Evolutionary conservation across 495 filamentous ascomycete genomes (phyloP), one percentile per base, ranked within the genome.

Genomic region (Penicillium herquei): DNA sequence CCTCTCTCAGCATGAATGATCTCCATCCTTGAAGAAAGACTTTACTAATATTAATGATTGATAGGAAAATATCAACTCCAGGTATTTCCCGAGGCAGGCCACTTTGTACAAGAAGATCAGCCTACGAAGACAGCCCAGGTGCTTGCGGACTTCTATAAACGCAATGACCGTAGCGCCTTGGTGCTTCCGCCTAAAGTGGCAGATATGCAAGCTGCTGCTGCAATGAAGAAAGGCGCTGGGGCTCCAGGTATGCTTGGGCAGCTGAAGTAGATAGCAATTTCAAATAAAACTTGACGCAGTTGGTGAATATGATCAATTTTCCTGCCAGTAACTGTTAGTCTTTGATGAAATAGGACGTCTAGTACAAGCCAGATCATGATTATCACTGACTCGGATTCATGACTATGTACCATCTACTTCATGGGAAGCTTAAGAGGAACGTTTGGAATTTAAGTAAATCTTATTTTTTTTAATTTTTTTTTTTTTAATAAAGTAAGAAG

Each of bases 71-170:
- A 97, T 67, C 92, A 96, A 52, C 78, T 99, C 14, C 87, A 96
- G 50, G 92, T 99, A 14, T 86, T 98, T 56, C 95, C 95, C 0
- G 90, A 96, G 70, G 92, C 92, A 6, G 94, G 94, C 0, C 94
- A 98, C 70, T 98, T 97, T 62, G 82, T 99, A 46, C 95, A 98
- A 56, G 94, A 99, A 70, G 94, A 99, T 69, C 81, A 91, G 51
- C 91, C 95, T 1, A 86, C 87, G 56, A 95, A 91, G 76, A 92
- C 87, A 30, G 94, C 95, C 6, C 81, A 83, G 59, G 81, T 85
- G 26, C 70, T 98, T 49, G 91, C 87, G 3, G 95, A 98, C 66
- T 98, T 99, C 62, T 90, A 92, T 63, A 87, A 85, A 60, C 75
- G 94, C 31, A 98, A 98, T 69, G 92, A 97, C 70, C 78, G 92